Conservation (phyloP, 2,329 filamentous ascomycete genomes). For the Trichoderma sp. region DNA sequence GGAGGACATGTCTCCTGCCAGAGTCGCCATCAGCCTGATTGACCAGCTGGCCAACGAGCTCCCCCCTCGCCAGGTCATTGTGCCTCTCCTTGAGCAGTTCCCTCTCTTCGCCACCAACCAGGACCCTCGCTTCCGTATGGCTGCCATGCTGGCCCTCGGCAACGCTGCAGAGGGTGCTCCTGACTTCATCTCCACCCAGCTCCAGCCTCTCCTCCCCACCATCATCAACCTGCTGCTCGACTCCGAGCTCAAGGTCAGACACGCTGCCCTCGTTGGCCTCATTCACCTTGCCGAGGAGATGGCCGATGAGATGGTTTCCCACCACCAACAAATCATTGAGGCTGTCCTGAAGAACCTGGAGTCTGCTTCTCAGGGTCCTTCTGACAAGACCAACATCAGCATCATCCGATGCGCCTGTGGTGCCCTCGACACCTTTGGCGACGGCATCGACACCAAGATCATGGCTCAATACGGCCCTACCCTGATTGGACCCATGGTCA, state of each 20-base stretch:
- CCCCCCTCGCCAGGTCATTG: conserved; percentile 89
- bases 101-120: conserved; percentile 73
- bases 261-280: conserved; percentile 82
- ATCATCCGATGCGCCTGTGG: conserved; percentile 89
- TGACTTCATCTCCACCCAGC: conserved; percentile 93
- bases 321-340: conserved; percentile 82
- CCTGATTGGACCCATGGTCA: conserved; percentile 80
- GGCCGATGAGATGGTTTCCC: conserved; percentile 80
- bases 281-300: conserved; percentile 91
- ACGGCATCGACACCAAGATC: conserved; percentile 74
- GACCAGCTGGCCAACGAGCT: conserved; percentile 86
- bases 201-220: conserved; percentile 79
- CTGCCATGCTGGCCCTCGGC: conserved; percentile 86
- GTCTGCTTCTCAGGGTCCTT: conserved; percentile 66
- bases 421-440: conserved; percentile 86
- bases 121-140: conserved; percentile 78
- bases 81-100: conserved; percentile 84
- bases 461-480: conserved; percentile 79
- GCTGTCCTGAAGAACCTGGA: conserved; percentile 87
- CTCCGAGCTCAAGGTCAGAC: conserved; percentile 76
- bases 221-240: conserved; percentile 83
- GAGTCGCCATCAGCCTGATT: conserved; percentile 81
- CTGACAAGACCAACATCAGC: conserved; percentile 73
- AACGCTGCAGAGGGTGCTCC: conserved; percentile 96
- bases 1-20: conserved; percentile 76